Conservation (phyloP, 345 rosid species). For the Arabidopsis arenosa region DNA sequence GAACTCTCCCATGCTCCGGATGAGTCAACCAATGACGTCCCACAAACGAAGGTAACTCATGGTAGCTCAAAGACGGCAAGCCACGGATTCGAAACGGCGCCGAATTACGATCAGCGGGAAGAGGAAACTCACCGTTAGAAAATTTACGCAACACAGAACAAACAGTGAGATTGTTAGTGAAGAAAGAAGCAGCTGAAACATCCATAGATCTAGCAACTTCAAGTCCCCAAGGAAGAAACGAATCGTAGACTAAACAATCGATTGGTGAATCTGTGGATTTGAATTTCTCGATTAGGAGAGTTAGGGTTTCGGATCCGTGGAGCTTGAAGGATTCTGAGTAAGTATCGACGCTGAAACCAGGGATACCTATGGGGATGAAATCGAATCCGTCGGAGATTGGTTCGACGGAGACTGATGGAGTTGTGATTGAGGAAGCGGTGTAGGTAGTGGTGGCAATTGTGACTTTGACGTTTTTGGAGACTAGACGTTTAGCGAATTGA, state of each 20-base stretch:
- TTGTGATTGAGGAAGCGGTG: conserved; percentile 54
- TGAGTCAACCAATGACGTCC: conserved; percentile 50
- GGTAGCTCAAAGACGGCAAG: conserved; percentile 54
- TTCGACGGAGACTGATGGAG: conserved; percentile 53
- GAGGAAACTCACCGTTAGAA: conserved; percentile 47
- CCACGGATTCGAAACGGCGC: conserved; percentile 53
- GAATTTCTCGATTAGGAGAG: conserved; percentile 51
- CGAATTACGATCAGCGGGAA: conserved; percentile 51
- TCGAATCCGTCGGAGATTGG: conserved; percentile 84
- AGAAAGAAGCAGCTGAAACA: conserved; percentile 64
- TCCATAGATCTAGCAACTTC: conserved; percentile 63
- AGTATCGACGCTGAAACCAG: conserved; percentile 43
- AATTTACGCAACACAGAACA: conserved; percentile 53
- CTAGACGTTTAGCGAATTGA: conserved; percentile 73
- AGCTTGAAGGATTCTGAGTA: conserved; percentile 51
- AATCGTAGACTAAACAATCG: conserved; percentile 65
- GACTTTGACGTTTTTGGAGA: conserved; percentile 65
- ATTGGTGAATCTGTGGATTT: conserved; percentile 47
- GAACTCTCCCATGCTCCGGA: conserved; percentile 62
- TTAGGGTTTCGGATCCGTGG: conserved; percentile 60
- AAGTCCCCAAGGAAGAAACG: conserved; percentile 81
- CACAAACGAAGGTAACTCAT: conserved; percentile 64
- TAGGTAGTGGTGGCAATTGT: conserved; percentile 75
- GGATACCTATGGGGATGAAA: conserved; percentile 54
- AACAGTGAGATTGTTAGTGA: conserved; percentile 67